phyloP scores from a whole-genome alignment of 495 filamentous ascomycete genomes.

The Glonium stellatum region DNA sequence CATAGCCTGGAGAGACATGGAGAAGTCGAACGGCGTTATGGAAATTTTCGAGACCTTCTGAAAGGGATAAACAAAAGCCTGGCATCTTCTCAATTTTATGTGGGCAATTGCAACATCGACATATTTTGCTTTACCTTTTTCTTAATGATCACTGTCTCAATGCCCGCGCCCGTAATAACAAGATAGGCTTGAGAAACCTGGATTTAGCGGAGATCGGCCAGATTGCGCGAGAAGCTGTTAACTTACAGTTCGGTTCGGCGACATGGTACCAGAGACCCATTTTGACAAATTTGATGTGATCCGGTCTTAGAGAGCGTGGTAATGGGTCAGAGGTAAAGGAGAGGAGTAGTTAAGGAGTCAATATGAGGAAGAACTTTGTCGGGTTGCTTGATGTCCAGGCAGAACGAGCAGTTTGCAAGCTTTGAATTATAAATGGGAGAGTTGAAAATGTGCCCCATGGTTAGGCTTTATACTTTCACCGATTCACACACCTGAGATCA shows the following conservation, averaged over 20 bases:
- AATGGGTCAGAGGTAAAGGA: neutral
- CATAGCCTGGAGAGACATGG: constrained; percentile 23
- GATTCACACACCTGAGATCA: no score
- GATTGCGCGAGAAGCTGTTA: no score
- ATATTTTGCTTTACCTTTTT: constrained; percentile 50
- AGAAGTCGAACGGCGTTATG: constrained; percentile 54
- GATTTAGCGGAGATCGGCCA: no score
- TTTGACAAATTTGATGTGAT: constrained; percentile 2
- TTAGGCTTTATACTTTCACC: no score
- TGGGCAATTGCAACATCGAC: neutral
- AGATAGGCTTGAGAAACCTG: no score
- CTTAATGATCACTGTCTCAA: constrained; percentile 60
- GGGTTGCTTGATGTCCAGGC: no score
- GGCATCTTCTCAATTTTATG: neutral
- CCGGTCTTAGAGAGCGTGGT: neutral
- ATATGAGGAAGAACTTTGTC: neutral
- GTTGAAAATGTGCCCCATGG: no score
- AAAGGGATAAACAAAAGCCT: constrained; percentile 30
- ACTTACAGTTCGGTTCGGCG: constrained; percentile 39
- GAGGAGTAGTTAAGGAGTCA: neutral
- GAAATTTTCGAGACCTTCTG: constrained; percentile 45
- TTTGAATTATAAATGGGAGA: no score
- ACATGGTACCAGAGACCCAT: constrained; percentile 36
- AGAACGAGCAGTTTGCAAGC: no score
- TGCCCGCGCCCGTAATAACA: constrained; percentile 70